Base-by-base conservation (phyloP, 2,329 filamentous ascomycete genomes). In the Coniochaeta ligniaria region DNA sequence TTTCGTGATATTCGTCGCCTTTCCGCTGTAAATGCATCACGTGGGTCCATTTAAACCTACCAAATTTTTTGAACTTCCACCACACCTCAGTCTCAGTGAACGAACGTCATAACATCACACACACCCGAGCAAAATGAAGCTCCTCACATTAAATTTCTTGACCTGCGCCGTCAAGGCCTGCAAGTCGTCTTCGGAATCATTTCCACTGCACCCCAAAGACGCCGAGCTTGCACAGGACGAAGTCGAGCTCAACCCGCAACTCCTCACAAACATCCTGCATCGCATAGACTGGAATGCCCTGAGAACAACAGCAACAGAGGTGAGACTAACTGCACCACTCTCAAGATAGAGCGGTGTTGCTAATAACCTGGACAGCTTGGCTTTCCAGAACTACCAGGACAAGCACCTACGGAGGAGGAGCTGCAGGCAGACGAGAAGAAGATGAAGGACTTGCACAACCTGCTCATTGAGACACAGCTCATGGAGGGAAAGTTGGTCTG, bases 151-250 rank as follows among this genome's bases (percentile, higher is more conserved):
- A 70, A 98, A 98, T 78, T 99, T 99, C 76, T 81, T 98, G 66
- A 95, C 92, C 69, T 99, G 95, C 81, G 94, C 95, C 63, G 90
- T 96, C 72, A 98, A 97, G 81, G 82, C 90, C 60, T 99, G 95
- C 88, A 96, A 96, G 78, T 84, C 86, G 61, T 87, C 88, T 35
- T 80, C 88, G 6, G 78, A 83, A 59, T 91, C 92, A 26, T 98
- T 96, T 71, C 95, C 95, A 2, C 83, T 99, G 17, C 95, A 98
- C 74, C 94, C 95, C 60, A 89, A 89, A 69, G 92, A 98, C 69
- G 93, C 91, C 59, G 92, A 96, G 73, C 87, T 99, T 26, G 92
- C 93, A 66, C 87, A 92, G 69, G 83, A 91, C 67, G 91, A 96
- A 67, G 79, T 93, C 63, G 91, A 94, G 60, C 75, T 95, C 70